These are phyloP conservation scores for Cyclanthera cordifolia DNA, from an alignment of 306 rosid genomes.

Conservation along the genomic window DNA sequence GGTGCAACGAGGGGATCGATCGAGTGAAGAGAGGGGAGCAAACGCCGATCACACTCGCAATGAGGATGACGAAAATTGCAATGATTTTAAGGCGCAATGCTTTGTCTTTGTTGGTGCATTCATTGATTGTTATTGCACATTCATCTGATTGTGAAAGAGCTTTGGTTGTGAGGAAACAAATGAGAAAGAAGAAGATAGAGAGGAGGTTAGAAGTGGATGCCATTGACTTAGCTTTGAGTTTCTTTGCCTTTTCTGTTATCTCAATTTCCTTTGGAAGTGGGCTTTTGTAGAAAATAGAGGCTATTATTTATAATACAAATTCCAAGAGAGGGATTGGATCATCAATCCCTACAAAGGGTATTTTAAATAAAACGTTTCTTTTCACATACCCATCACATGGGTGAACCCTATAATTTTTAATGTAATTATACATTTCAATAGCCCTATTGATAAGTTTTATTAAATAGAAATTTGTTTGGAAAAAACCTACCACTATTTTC, in stretches of 20 bases:
- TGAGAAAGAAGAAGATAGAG: conserved; percentile 20
- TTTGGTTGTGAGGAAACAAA: conserved; percentile 19
- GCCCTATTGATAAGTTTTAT: too few relatives aligned
- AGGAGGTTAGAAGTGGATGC: conserved; percentile 18
- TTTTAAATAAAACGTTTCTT: conserved; percentile 6
- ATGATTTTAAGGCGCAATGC: conserved; percentile 47
- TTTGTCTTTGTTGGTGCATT: conserved; percentile 34
- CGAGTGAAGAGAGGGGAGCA: conserved; percentile 35
- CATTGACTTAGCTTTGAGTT: conserved; percentile 15
- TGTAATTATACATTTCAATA: too few relatives aligned
- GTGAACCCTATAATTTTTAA: too few relatives aligned
- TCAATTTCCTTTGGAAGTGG: not conserved
- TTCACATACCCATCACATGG: too few relatives aligned
- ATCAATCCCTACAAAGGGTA: conserved; percentile 2
- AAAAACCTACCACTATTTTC: too few relatives aligned
- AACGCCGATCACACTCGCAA: conserved; percentile 54
- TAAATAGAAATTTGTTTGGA: too few relatives aligned
- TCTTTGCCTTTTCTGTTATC: too few relatives aligned
- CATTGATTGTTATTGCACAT: conserved; percentile 19
- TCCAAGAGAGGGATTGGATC: not conserved
- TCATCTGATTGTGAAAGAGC: conserved; percentile 19
- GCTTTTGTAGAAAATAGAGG: not conserved
- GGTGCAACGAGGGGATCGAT: conserved; percentile 39
- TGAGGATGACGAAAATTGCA: conserved; percentile 40
- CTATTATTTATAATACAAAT: not conserved